Evolutionary conservation across 1,139 yeast genomes (phyloP).

Genomic region (Kodamaea plutei): DNA sequence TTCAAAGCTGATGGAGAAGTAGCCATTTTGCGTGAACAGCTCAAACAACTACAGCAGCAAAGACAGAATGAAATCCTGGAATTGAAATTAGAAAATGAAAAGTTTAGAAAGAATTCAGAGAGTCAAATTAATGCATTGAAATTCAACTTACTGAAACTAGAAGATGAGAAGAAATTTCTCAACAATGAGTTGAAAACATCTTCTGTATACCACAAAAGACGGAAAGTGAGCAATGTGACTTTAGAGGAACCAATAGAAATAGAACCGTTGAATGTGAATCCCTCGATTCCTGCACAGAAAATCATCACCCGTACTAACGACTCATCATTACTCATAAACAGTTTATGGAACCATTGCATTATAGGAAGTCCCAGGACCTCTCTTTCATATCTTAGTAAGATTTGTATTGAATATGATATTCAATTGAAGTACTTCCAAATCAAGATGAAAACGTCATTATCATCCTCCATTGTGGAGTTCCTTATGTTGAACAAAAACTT

Average conservation of each 20-base stretch:
- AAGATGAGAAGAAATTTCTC: conserved; percentile 70
- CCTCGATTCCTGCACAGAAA: conserved; percentile 9
- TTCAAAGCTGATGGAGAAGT: conserved; percentile 70
- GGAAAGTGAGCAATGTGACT: background rate
- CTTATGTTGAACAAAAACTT: conserved; percentile 38
- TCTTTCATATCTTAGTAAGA: conserved; percentile 45
- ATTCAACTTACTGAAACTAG: conserved; percentile 49
- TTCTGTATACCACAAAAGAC: conserved; percentile 6
- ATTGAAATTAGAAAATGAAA: conserved; percentile 32
- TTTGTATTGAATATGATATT: conserved; percentile 37
- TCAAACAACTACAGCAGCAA: conserved; percentile 44
- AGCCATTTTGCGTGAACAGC: conserved; percentile 65
- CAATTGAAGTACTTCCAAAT: conserved; percentile 28
- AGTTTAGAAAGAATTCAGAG: conserved; percentile 30
- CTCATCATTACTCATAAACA: conserved; percentile 33
- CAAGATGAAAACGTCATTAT: conserved; percentile 26
- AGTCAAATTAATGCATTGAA: conserved; percentile 40
- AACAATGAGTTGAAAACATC: conserved; percentile 35
- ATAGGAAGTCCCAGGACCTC: conserved; percentile 50
- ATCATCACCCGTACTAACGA: conserved; percentile 31
- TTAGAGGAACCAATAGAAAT: background rate
- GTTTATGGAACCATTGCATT: conserved; percentile 37
- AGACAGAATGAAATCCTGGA: conserved; percentile 43
- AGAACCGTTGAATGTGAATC: background rate
- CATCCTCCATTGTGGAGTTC: conserved; percentile 30